Conservation (phyloP, 768 basidiomycete genomes). For the Mycena amicta region DNA sequence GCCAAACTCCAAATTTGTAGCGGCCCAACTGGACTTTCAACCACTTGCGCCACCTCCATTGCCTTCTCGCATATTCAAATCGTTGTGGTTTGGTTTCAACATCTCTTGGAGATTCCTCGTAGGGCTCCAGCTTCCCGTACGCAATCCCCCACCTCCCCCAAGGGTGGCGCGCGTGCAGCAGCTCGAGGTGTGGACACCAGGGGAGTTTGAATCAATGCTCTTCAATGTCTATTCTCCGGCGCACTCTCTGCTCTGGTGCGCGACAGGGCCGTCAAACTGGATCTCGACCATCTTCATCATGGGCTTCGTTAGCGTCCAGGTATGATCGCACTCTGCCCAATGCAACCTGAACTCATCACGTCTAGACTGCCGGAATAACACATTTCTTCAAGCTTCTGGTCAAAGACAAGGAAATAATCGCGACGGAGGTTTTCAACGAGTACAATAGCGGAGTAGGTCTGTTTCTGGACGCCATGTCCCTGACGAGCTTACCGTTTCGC, state of each 20-base stretch:
- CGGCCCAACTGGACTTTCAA: constrained; percentile 51
- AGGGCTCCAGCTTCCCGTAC: constrained; percentile 54
- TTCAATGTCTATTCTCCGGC: constrained; percentile 80
- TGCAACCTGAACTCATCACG: neutral
- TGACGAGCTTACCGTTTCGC: constrained; percentile 1
- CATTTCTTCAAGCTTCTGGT: constrained; percentile 63
- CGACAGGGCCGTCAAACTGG: constrained; percentile 74
- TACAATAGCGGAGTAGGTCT: constrained; percentile 74
- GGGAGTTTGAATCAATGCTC: constrained; percentile 66
- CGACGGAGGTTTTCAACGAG: constrained; percentile 81
- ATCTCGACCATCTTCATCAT: constrained; percentile 70
- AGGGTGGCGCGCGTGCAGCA: constrained; percentile 66
- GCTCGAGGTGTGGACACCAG: constrained; percentile 78
- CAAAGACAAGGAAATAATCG: constrained; percentile 75
- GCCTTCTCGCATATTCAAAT: constrained; percentile 41
- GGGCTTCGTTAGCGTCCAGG: constrained; percentile 67
- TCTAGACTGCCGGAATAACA: constrained; percentile 52
- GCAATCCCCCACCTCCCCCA: constrained; percentile 37
- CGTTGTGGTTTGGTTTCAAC: constrained; percentile 55
- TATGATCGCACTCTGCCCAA: constrained; percentile 32
- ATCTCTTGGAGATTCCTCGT: constrained; percentile 69
- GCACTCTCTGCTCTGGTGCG: constrained; percentile 74
- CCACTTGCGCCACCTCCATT: constrained; percentile 49
- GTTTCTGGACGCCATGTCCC: neutral
- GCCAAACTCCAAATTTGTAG: constrained; percentile 68